Evolutionary conservation across 768 basidiomycete genomes (phyloP).

Genomic region (Mycena rosella): DNA sequence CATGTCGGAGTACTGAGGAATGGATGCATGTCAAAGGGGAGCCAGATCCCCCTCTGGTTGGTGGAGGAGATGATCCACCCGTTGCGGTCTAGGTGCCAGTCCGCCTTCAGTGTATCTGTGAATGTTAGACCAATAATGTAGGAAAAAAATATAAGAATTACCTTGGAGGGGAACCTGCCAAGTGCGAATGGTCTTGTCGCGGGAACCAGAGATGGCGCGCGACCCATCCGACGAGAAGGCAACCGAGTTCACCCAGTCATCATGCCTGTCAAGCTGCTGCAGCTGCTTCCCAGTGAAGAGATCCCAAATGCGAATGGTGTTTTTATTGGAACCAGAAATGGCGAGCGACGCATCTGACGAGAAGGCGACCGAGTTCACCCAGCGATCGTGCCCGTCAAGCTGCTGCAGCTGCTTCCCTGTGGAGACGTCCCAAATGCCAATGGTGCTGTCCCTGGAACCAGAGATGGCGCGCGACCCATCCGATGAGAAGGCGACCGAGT

Average conservation of each 20-base stretch:
- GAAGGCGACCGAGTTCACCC: too few relatives aligned
- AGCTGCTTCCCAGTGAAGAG: too few relatives aligned
- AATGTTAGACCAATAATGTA: neutral
- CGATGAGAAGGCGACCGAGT: too few relatives aligned
- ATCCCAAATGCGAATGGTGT: too few relatives aligned
- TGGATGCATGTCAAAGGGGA: neutral
- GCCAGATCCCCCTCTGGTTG: neutral
- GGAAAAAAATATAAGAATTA: neutral
- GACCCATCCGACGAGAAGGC: neutral
- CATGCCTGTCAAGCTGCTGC: neutral
- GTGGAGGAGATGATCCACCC: conserved; percentile 2
- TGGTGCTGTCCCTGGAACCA: too few relatives aligned
- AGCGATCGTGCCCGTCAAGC: too few relatives aligned
- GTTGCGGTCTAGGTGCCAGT: neutral
- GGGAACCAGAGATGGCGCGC: neutral
- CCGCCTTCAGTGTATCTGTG: neutral
- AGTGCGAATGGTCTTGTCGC: neutral
- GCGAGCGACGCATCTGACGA: too few relatives aligned
- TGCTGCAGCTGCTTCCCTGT: too few relatives aligned
- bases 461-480: too few relatives aligned
- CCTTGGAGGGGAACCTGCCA: neutral
- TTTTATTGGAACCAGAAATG: too few relatives aligned
- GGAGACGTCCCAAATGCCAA: too few relatives aligned
- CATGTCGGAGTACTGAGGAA: neutral
- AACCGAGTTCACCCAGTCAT: neutral